Base-by-base conservation (phyloP, 495 filamentous ascomycete species). In the Penicillium canescens region DNA sequence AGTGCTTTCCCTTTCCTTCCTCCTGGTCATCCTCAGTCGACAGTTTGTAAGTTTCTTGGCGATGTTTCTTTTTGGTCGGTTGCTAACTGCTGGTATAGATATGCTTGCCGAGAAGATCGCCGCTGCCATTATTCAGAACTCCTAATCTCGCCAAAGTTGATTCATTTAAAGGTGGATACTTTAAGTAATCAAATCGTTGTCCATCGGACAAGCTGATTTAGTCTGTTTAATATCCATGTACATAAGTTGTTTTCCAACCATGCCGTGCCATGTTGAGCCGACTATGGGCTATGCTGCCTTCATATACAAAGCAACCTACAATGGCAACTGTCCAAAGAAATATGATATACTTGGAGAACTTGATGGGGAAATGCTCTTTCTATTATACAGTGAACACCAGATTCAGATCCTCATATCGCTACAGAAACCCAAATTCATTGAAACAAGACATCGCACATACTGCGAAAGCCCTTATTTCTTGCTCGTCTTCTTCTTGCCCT, bases 91-190 rank as follows among this genome's bases (percentile, higher is more conserved):
- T 13, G 39, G 7, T 35, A 13, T 34, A 72, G 65, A 78, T 65
- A 73, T 71, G 66, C 63, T 83, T 33, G 81, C 80, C 0, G 81
- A 84, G 71, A 84, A 84, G 64, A 79, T 83, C 54, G 69, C 76
- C 2, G 66, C 72, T 38, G 67, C 60, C 36, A 80, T 83, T 4
- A 56, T 70, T 8, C 14, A 54, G 4, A 46, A 33, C 31, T 45
- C 46, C 8, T 42, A 33, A 36, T 9, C n/a, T 45, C 16, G 20
- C 12, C 11, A 31, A 31, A 2, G 28, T 26, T 42, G 14, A 20
- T 5, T 14, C 21, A 36, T 33, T 7, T 23, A 3, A 10, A 14
- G 36, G 23, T 18, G 6, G 18, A 39, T 11, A n/a, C 28, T n/a
- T 1, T 13, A 14, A 4, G 11, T 13, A 1, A 6, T 23, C 6